phyloP scores from a whole-genome alignment of 306 rosid genomes.

The Prunus salicina region DNA sequence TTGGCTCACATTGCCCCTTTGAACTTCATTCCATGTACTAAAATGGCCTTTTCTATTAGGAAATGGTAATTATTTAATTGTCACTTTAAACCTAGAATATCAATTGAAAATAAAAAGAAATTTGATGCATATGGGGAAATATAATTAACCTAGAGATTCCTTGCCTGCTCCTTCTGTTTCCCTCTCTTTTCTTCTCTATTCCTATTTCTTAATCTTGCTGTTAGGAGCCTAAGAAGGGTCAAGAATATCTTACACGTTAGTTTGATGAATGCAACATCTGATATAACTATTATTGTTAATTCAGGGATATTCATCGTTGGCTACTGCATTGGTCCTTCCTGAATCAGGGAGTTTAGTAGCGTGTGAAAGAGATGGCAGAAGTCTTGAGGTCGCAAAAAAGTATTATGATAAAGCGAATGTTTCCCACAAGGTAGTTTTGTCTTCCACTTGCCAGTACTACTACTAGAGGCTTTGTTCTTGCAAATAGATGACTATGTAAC shows the following conservation, averaged over 20 bases:
- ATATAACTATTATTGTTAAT: conserved; percentile 2
- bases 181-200: not conserved
- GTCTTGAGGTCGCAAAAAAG: conserved; percentile 81
- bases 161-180: not conserved
- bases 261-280: not conserved
- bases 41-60: not conserved
- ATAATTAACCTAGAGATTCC: not conserved
- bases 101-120: too few species aligned
- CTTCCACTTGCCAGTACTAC: conserved; percentile 11
- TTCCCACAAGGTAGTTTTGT: conserved; percentile 66
- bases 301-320: conserved; percentile 95
- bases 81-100: too few species aligned
- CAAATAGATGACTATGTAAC: not conserved
- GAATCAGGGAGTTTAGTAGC: conserved; percentile 88
- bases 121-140: not conserved
- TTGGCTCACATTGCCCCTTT: not conserved
- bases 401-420: conserved; percentile 76
- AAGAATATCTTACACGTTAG: not conserved
- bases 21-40: not conserved
- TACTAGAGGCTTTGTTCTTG: not conserved
- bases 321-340: conserved; percentile 80
- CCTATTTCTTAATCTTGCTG: not conserved
- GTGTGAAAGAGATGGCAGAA: conserved; percentile 77
- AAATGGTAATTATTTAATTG: too few species aligned
- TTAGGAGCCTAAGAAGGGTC: not conserved